Base-by-base conservation (phyloP, 108 stramenopile genomes). In the Seminavis robusta region DNA sequence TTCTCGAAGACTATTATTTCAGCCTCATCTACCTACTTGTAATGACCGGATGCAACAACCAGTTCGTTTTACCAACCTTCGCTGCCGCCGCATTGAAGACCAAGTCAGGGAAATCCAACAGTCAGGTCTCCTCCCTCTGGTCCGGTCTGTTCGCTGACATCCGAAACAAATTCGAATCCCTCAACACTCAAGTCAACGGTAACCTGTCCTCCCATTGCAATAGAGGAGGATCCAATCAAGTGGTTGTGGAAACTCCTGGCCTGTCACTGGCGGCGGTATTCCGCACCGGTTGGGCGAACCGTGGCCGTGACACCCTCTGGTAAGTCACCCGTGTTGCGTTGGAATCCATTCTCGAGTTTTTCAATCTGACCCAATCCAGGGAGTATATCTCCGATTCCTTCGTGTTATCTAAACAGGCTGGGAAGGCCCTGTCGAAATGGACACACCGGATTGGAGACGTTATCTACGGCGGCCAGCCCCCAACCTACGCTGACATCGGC, bases 1-100 rank as follows among this genome's bases (percentile, higher is more conserved):
- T 45, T 8, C 44, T 45, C 16, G 44, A 45, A 45, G 44, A 45
- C 16, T 45, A 16, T 17, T 45, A 45, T 45, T 45, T 45, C 16
- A 16, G n/a, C 17, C 16, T 45, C n/a, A 45, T 45, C 44, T 45
- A 45, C 16, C 17, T 45, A 16, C 10, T 45, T 45, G 44, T 45
- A 17, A 45, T 45, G 44, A 17, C 16, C 44, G 16, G 44, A 45
- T 45, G 44, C 16, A 17, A 17, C 10, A 45, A 17, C 11, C 10
- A 19, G 16, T 45, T 10, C 17, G 16, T 45, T 8, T 45, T 45
- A 16, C 44, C 16, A 17, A 45, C 44, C 11, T 45, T 45, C 17
- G 10, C 44, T 16, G 16, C 8, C 8, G 44, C 44, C 8, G 44
- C 16, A 17, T 17, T 45, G n/a, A 45, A 45, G n/a, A 45, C 44